Conservation (phyloP, 2,329 filamentous ascomycete species). For the Colletotrichum cuscutae region DNA sequence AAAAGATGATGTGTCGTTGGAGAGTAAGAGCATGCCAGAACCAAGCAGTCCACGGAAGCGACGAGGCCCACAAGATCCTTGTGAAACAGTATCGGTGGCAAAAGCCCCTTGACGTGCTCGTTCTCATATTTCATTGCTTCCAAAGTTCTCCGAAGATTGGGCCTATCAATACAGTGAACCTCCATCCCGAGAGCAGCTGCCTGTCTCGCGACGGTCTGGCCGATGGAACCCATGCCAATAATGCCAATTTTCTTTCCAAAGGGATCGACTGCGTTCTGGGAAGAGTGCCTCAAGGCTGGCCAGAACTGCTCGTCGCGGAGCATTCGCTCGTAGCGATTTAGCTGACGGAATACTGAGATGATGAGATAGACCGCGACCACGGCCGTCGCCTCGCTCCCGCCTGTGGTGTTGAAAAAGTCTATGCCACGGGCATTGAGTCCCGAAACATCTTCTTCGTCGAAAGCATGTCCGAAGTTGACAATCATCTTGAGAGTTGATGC, state of each 20-base stretch:
- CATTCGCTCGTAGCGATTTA: constrained; percentile 6
- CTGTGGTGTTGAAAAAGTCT: background rate
- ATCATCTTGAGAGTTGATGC: background rate
- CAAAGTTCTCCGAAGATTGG: background rate
- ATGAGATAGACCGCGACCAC: constrained; percentile 8
- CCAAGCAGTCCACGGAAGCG: background rate
- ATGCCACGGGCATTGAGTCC: constrained; percentile 1
- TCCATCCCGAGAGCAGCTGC: constrained; percentile 8
- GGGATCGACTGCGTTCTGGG: background rate
- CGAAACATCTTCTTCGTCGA: constrained; percentile 1
- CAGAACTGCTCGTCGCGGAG: background rate
- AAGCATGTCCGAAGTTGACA: constrained; percentile 12
- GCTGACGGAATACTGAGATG: constrained; percentile 13
- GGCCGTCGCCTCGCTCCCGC: constrained; percentile 19
- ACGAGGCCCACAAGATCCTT: background rate
- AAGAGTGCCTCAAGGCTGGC: background rate
- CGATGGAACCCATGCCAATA: constrained; percentile 18
- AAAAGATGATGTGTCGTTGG: constrained; percentile 34
- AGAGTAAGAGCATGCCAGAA: constrained; percentile 38
- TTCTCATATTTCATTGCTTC: background rate
- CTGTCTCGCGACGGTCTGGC: background rate
- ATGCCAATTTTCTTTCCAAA: constrained; percentile 7
- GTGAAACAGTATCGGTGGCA: background rate
- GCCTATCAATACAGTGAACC: constrained; percentile 15
- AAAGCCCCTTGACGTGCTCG: background rate